Evolutionary conservation across 441 rosid genomes (phyloP).

Genomic region (Viola pubescens): DNA sequence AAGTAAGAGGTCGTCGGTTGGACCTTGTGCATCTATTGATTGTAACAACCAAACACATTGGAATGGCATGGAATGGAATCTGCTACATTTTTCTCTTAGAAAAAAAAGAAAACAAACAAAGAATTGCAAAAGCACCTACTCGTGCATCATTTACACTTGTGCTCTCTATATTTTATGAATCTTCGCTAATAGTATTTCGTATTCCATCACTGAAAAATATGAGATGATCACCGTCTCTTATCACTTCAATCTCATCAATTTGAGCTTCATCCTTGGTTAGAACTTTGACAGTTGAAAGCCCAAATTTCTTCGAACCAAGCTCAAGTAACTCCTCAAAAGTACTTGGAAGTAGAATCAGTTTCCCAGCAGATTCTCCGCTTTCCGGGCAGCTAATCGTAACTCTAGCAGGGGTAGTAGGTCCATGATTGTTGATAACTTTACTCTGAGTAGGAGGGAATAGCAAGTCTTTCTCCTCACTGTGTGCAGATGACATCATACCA

Average conservation of each 20-base stretch:
- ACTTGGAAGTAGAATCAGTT: slow-evolving; percentile 50
- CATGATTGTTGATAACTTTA: not conserved
- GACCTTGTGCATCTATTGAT: no score
- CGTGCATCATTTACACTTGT: not conserved
- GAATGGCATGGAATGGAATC: no score
- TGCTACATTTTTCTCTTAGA: no score
- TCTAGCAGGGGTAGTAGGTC: slow-evolving; percentile 25
- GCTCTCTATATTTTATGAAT: not conserved
- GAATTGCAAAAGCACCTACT: not conserved
- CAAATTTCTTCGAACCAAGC: slow-evolving; percentile 47
- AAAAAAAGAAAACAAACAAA: not conserved
- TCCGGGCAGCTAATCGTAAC: slow-evolving; percentile 53
- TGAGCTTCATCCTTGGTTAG: slow-evolving; percentile 46
- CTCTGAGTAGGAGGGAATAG: slow-evolving; percentile 19
- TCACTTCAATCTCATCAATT: slow-evolving; percentile 53
- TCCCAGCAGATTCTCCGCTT: slow-evolving; percentile 34
- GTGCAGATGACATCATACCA: slow-evolving; percentile 56
- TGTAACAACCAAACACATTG: no score
- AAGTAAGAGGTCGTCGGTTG: no score
- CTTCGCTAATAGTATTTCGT: not conserved
- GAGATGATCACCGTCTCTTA: slow-evolving; percentile 71
- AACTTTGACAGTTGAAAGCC: slow-evolving; percentile 38
- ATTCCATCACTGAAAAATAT: slow-evolving; percentile 24
- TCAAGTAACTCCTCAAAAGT: slow-evolving; percentile 43
- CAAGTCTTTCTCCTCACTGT: slow-evolving; percentile 29